Evolutionary conservation across 78 protist genomes (phyloP).

Genomic region (Cavenderia fasciculata): DNA sequence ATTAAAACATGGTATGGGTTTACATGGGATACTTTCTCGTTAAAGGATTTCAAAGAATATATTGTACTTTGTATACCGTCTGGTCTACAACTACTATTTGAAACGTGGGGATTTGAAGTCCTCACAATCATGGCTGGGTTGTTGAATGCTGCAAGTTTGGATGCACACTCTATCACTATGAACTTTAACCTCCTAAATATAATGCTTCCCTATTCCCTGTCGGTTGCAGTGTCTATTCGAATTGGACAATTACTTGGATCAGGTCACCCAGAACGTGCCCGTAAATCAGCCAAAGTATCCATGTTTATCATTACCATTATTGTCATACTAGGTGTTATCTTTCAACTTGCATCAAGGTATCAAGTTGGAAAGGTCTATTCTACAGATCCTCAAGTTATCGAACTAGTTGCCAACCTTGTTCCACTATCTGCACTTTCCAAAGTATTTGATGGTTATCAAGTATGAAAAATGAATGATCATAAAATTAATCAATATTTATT

Average conservation of each 20-base stretch:
- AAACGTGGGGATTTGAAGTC: conserved; percentile 57
- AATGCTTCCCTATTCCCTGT: conserved; percentile 48
- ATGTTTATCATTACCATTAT: neutral
- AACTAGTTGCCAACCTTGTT: conserved; percentile 5
- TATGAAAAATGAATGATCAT: no score
- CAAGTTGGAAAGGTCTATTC: conserved; percentile 30
- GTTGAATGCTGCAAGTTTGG: conserved; percentile 23
- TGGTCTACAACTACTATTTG: conserved; percentile 53
- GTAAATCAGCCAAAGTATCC: conserved; percentile 14
- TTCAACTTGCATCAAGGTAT: conserved; percentile 6
- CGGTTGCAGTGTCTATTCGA: conserved; percentile 61
- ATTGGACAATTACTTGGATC: conserved; percentile 63
- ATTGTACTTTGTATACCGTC: conserved; percentile 26
- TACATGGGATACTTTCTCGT: neutral
- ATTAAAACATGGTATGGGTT: conserved; percentile 66
- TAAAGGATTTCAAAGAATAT: conserved; percentile 31
- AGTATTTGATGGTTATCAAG: conserved; percentile 60
- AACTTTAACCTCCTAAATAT: conserved; percentile 50
- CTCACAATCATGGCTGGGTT: conserved; percentile 48
- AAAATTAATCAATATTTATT: no score
- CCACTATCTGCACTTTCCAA: conserved; percentile 48
- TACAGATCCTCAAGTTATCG: conserved; percentile 1
- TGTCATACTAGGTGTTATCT: neutral
- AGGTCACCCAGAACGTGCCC: conserved; percentile 3
- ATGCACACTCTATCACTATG: conserved; percentile 52